Conservation (phyloP, 2,329 filamentous ascomycete genomes). For the Aspergillus sp. region DNA sequence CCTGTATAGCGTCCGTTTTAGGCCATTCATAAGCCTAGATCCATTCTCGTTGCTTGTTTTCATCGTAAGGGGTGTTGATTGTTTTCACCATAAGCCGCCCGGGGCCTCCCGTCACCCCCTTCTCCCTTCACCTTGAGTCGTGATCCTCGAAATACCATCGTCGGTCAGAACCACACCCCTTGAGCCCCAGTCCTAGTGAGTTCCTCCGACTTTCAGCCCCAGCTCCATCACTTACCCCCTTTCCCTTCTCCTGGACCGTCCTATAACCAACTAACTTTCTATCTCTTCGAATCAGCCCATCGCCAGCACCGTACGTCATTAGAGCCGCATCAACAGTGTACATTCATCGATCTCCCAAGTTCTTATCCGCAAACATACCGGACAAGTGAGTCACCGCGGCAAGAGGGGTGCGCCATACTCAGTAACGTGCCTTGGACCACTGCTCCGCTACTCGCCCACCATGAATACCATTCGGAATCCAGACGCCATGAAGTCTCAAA, state of each 20-base stretch:
- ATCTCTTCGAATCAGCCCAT: neutral
- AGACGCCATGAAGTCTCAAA: slow-evolving; percentile 15
- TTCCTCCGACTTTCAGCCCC: neutral
- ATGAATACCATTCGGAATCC: slow-evolving; percentile 14
- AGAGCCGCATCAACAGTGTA: neutral
- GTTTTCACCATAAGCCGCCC: slow-evolving; percentile 1
- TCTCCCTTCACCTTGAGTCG: neutral
- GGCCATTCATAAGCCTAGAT: neutral
- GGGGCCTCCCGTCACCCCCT: slow-evolving; percentile 8
- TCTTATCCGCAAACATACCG: neutral
- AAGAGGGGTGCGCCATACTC: neutral
- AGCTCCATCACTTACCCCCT: neutral
- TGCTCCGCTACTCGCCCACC: slow-evolving; percentile 1
- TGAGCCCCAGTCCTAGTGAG: neutral
- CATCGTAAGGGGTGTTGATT: neutral
- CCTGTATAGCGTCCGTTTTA: neutral
- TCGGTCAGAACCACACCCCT: neutral
- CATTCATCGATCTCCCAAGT: neutral
- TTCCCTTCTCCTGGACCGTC: neutral
- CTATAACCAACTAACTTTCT: neutral
- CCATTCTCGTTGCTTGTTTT: too few relatives aligned
- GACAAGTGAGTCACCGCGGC: neutral
- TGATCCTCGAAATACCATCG: neutral
- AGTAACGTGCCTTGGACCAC: neutral
- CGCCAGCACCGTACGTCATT: neutral